Conservation (phyloP, 2,329 filamentous ascomycete genomes). For the Ilyonectria mors-panacis region DNA sequence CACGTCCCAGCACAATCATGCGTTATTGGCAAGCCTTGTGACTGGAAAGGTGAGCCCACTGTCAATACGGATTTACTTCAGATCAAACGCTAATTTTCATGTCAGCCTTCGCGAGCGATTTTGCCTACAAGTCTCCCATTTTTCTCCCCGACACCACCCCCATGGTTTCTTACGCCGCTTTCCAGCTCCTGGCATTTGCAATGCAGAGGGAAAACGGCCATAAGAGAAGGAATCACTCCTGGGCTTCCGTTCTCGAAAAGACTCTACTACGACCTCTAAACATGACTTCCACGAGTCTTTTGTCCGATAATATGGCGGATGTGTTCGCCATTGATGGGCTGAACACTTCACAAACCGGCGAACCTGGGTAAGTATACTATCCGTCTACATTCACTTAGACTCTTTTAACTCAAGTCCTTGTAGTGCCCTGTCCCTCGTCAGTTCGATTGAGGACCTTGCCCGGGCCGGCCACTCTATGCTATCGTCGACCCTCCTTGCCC, state of each 20-base stretch:
- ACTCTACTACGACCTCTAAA: slow-evolving; percentile 26
- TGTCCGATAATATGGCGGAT: background rate
- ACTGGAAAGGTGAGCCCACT: slow-evolving; percentile 25
- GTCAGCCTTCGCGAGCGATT: slow-evolving; percentile 22
- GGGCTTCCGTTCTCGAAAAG: slow-evolving; percentile 15
- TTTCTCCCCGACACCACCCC: slow-evolving; percentile 41
- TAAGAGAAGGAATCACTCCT: background rate
- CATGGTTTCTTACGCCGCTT: slow-evolving; percentile 40
- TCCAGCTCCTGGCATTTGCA: slow-evolving; percentile 39
- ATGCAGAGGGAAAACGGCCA: slow-evolving; percentile 26
- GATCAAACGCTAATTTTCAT: background rate
- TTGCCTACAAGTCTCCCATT: slow-evolving; percentile 30
- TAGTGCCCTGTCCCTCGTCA: slow-evolving; percentile 40
- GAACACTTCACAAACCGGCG: slow-evolving; percentile 26
- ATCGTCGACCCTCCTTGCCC: slow-evolving; percentile 39
- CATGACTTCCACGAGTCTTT: slow-evolving; percentile 29
- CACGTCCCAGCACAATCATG: slow-evolving; percentile 28
- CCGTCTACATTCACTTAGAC: accelerated
- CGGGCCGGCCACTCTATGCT: slow-evolving; percentile 38
- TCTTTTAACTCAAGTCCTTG: accelerated
- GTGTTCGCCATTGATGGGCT: slow-evolving; percentile 32
- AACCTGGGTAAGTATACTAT: slow-evolving; percentile 31
- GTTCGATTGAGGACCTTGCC: slow-evolving; percentile 38
- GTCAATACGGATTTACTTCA: accelerated
- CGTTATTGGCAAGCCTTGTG: slow-evolving; percentile 20